Conservation (phyloP, 106 monocot species). For the Cymbidium sinense region DNA sequence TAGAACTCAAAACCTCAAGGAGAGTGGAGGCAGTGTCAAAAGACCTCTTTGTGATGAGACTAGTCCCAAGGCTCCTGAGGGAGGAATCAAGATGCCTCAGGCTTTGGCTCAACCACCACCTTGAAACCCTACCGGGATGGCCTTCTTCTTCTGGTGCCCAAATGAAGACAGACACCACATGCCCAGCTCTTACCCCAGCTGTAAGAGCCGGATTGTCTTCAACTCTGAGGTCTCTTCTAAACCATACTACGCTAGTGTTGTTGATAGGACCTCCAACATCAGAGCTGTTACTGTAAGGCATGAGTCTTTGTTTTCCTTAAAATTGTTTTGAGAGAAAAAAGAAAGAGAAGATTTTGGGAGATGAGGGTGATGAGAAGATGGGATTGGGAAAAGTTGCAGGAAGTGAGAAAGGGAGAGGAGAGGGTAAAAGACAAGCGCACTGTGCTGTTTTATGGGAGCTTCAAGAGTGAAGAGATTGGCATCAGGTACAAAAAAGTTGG, state of each 20-base stretch:
- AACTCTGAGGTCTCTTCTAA: conserved; percentile 80
- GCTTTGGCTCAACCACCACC: conserved; percentile 92
- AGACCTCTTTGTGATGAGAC: conserved; percentile 71
- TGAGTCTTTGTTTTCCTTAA: not conserved
- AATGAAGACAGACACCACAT: conserved; percentile 58
- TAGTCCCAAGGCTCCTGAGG: conserved; percentile 55
- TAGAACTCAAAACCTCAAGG: conserved; percentile 37
- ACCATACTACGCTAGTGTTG: conserved; percentile 66
- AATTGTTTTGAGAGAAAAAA: not conserved
- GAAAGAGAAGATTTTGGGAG: not conserved
- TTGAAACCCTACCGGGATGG: conserved; percentile 78
- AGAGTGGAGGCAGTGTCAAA: conserved; percentile 52
- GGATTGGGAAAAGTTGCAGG: not conserved
- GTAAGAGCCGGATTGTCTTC: conserved; percentile 94
- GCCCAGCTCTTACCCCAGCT: conserved; percentile 60
- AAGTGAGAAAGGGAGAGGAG: not conserved
- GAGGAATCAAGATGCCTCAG: conserved; percentile 61
- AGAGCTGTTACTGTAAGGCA: not conserved
- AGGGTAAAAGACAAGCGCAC: not conserved
- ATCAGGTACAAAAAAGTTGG: not conserved
- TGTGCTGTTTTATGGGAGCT: not conserved
- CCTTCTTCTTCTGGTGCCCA: conserved; percentile 94
- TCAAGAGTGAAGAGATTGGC: not conserved
- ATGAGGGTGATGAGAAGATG: not conserved
- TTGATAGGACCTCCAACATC: not conserved